Base-by-base conservation (phyloP, 23 red algal genomes). In the Agarophyton chilense region DNA sequence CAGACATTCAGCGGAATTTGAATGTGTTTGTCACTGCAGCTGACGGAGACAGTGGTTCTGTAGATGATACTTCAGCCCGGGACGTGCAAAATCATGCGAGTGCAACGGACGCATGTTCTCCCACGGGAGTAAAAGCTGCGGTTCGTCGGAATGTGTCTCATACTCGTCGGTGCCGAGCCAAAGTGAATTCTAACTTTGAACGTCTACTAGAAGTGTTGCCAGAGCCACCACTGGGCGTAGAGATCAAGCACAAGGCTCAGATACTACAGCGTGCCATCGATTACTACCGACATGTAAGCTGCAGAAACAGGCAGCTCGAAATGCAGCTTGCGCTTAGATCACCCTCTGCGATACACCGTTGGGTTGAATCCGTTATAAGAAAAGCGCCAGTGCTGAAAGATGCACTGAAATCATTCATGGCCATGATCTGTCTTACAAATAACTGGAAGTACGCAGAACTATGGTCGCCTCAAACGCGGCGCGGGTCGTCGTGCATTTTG, bases 141-240 rank as follows among this genome's bases (percentile, higher is more conserved):
- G 46, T 60, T 33, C 54, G 77, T 8, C 51, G 31, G 10, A 84
- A 84, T 57, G 80, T 84, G 2, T 84, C 79, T 2, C 89, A 92
- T 53, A 92, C 89, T 18, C 89, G 77, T 29, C 77, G 80, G 8
- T 92, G 77, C 62, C 78, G 78, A 14, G 77, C 78, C 29, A 92
- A 92, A 33, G 35, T 92, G 17, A 92, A 92, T 77, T 55, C 47
- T 19, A 92, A 92, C 35, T 92, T 92, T 77, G 71, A 92, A 35
- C 52, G 70, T 25, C 89, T 92, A 3, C 28, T 92, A 24, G 22
- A 77, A 45, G 71, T 76, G 58, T 52, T 92, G 32, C 77, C 77
- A 19, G 39, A 64, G 26, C 82, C 92, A 10, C 92, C 82, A n/a
- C 42, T 21, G 9, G 58, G 61, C 21, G 77, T 81, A 13, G 83